phyloP scores from a whole-genome alignment of 2,329 filamentous ascomycete species.

The Bipolaris gigantea region DNA sequence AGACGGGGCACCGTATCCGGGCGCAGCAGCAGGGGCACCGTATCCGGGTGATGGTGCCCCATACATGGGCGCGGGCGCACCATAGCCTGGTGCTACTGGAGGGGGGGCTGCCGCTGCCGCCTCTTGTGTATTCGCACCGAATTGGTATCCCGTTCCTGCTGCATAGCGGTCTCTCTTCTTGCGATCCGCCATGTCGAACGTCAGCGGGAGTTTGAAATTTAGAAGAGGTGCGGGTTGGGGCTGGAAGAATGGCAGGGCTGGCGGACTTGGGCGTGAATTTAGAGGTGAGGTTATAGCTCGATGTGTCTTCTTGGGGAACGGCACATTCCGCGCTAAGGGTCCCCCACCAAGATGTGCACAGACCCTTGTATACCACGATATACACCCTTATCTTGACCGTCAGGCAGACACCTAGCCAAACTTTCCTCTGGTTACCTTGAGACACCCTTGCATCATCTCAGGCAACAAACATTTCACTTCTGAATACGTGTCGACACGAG shows the following conservation, averaged over 20 bases:
- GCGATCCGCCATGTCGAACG: slow-evolving; percentile 37
- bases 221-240: slow-evolving; percentile 13
- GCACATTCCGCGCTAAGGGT: slow-evolving; percentile 33
- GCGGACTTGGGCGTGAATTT: slow-evolving; percentile 27
- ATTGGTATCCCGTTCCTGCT: slow-evolving; percentile 90
- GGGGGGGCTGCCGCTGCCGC: slow-evolving; percentile 52
- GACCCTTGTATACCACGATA: slow-evolving; percentile 9
- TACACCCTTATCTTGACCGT: neutral
- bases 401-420: slow-evolving; percentile 18
- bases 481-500: neutral
- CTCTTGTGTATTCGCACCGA: slow-evolving; percentile 79
- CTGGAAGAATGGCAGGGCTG: slow-evolving; percentile 14
- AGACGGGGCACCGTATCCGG: slow-evolving; percentile 34
- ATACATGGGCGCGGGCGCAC: slow-evolving; percentile 46
- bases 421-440: neutral
- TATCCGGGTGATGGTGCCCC: slow-evolving; percentile 40
- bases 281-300: slow-evolving; percentile 30
- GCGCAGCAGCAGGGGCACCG: slow-evolving; percentile 37
- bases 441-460: neutral
- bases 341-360: slow-evolving; percentile 28
- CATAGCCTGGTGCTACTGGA: slow-evolving; percentile 23
- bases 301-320: slow-evolving; percentile 43
- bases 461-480: neutral
- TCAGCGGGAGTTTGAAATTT: slow-evolving; percentile 12
- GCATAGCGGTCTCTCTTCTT: slow-evolving; percentile 97